Percentiles rank a stretch among this genome's conserved stretches.
These are phyloP conservation scores for Papiliotrema terrestris DNA, from an alignment of 1,284 basidiomycete genomes.

Conservation along the genomic window DNA sequence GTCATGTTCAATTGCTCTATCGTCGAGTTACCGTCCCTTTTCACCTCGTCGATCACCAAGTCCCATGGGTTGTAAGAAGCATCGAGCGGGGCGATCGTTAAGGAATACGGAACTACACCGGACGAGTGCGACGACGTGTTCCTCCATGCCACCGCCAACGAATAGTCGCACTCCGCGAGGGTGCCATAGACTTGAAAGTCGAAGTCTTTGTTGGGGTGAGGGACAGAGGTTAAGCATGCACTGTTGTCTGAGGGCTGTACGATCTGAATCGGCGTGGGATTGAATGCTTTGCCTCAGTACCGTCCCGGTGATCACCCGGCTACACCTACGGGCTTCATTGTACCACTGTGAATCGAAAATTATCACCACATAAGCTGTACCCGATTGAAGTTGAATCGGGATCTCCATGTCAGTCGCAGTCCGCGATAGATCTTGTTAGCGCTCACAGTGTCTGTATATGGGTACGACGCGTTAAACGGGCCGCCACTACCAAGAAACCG, in stretches of 20 bases:
- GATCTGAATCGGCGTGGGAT: conserved; percentile 3
- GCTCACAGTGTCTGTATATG: background rate
- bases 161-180: background rate
- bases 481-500: background rate
- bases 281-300: background rate
- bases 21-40: background rate
- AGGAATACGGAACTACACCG: conserved; percentile 2
- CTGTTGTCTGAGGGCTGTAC: background rate
- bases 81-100: conserved; percentile 6
- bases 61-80: conserved; percentile 2
- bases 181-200: conserved; percentile 6
- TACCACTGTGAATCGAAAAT: conserved; percentile 1
- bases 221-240: background rate
- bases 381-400: background rate
- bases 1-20: conserved; percentile 9
- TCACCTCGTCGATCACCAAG: background rate
- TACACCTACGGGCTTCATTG: background rate
- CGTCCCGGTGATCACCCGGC: too few relatives aligned
- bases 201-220: conserved; percentile 5
- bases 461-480: background rate
- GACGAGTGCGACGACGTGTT: background rate
- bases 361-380: conserved; percentile 3
- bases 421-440: background rate
- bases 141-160: conserved; percentile 1
- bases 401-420: background rate